Percentiles rank a stretch among this genome's conserved stretches.
These are phyloP conservation scores for Brassica incana DNA, from an alignment of 345 rosid genomes.

Conservation along the genomic window DNA sequence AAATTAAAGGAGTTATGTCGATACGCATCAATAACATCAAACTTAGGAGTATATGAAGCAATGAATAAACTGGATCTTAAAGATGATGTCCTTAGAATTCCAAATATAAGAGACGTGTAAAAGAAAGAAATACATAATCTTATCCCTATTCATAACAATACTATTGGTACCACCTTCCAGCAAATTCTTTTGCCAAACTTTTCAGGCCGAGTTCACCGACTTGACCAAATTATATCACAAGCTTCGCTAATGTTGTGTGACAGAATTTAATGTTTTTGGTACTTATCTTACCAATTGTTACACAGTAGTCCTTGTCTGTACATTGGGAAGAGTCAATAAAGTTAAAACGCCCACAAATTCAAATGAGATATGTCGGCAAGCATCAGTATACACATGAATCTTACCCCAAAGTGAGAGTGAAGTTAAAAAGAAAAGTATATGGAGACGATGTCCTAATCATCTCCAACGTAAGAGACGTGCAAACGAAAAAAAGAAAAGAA, in stretches of 20 bases:
- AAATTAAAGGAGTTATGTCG: no score
- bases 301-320: neutral
- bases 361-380: neutral
- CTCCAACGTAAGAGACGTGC: conserved; percentile 29
- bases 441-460: conserved; percentile 9
- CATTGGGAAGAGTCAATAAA: neutral
- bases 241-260: neutral
- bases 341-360: neutral
- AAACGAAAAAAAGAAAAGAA: neutral
- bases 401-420: neutral
- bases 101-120: neutral
- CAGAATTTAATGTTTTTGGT: neutral
- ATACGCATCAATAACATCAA: no score
- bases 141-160: neutral
- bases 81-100: neutral
- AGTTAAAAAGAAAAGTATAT: neutral
- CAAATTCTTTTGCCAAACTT: neutral
- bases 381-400: conserved; percentile 6
- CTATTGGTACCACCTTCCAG: neutral
- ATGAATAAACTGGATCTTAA: no score
- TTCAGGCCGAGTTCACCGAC: neutral
- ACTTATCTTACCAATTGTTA: neutral
- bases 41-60: no score
- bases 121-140: neutral
- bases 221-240: neutral